These are phyloP conservation scores for Saitozyma sp. DNA, from an alignment of 768 basidiomycete genomes.

Conservation along the genomic window DNA sequence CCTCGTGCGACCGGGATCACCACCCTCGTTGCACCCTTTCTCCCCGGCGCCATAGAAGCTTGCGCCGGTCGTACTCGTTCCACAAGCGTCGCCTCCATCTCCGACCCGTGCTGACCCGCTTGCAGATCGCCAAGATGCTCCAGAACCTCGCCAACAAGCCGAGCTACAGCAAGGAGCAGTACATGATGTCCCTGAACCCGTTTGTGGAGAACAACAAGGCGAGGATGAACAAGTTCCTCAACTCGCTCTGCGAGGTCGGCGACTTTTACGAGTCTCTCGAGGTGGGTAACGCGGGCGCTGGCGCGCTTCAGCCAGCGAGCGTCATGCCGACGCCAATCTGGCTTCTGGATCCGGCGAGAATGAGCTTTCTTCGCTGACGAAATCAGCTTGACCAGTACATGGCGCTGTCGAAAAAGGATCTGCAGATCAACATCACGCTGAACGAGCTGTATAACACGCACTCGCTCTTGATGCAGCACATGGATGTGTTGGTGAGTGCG, in stretches of 20 bases:
- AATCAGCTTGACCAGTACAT: slow-evolving; percentile 98
- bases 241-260: slow-evolving; percentile 94
- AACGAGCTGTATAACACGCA: slow-evolving; percentile 99
- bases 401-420: slow-evolving; percentile 98
- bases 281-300: slow-evolving; percentile 58
- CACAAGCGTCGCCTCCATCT: too few species aligned
- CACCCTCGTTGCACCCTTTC: too few species aligned
- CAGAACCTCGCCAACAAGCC: slow-evolving; percentile 99
- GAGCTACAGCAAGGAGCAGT: slow-evolving; percentile 93
- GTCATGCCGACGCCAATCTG: too few species aligned
- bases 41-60: too few species aligned
- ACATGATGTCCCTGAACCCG: slow-evolving; percentile 98
- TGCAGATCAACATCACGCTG: slow-evolving; percentile 95
- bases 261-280: slow-evolving; percentile 99
- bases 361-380: neutral
- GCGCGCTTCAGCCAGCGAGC: neutral
- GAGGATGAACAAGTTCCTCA: slow-evolving; percentile 94
- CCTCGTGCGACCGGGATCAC: too few species aligned
- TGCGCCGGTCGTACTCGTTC: too few species aligned
- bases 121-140: slow-evolving; percentile 97
- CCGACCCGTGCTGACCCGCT: slow-evolving; percentile 3
- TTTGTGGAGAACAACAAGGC: slow-evolving; percentile 99
- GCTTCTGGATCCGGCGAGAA: neutral
- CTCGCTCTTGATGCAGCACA: slow-evolving; percentile 88
- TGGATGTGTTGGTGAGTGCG: slow-evolving; percentile 79